Conservation (phyloP, 495 filamentous ascomycete species). For the Filosporella fistucella region DNA sequence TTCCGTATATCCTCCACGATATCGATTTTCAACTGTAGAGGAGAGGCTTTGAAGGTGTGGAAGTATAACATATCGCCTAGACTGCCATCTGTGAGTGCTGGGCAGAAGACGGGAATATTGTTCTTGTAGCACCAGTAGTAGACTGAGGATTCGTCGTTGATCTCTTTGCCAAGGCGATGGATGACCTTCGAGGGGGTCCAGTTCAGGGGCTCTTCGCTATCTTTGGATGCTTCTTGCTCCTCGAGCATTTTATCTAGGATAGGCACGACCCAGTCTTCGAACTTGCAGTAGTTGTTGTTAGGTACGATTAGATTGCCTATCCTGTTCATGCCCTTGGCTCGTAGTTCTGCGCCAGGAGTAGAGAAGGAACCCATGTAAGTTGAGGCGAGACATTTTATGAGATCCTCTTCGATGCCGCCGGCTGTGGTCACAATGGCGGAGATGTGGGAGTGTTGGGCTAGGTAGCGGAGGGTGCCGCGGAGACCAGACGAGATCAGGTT, state of each 20-base stretch:
- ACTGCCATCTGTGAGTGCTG: conserved; percentile 89
- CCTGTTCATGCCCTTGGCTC: conserved; percentile 81
- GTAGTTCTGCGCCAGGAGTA: conserved; percentile 67
- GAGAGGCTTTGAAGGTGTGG: conserved; percentile 84
- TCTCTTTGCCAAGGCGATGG: conserved; percentile 80
- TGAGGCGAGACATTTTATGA: conserved; percentile 94
- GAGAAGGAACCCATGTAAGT: conserved; percentile 89
- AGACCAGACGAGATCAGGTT: conserved; percentile 96
- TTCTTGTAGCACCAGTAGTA: conserved; percentile 95
- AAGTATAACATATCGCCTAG: conserved; percentile 98
- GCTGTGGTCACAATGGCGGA: conserved; percentile 92
- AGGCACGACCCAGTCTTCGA: conserved; percentile 95
- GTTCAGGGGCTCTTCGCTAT: conserved; percentile 59
- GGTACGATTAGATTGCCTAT: conserved; percentile 97
- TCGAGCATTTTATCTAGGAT: conserved; percentile 87
- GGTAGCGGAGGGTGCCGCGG: conserved; percentile 82
- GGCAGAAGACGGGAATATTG: conserved; percentile 93
- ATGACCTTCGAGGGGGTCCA: conserved; percentile 94
- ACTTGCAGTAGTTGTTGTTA: conserved; percentile 93
- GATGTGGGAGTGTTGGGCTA: conserved; percentile 87
- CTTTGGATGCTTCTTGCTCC: conserved; percentile 76
- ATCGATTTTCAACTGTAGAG: conserved; percentile 72
- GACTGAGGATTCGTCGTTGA: conserved; percentile 82
- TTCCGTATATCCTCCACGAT: conserved; percentile 85
- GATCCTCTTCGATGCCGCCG: conserved; percentile 94